Conservation (phyloP, 495 filamentous ascomycete genomes). For the Podospora pseudocomata region DNA sequence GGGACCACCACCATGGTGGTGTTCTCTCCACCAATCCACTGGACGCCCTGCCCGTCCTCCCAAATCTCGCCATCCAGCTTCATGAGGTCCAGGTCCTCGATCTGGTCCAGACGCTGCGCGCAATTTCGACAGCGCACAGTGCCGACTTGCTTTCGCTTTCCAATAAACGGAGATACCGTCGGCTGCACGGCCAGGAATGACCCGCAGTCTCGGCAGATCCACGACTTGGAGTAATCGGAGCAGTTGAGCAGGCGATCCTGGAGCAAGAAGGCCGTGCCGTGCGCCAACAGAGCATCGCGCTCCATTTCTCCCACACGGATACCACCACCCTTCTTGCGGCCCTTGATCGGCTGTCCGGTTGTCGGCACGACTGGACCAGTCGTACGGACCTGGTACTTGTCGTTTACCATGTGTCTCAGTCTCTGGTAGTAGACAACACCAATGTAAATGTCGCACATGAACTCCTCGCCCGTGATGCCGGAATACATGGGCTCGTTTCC, state of each 20-base stretch:
- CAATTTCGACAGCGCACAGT: constrained; percentile 79
- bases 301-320: constrained; percentile 99
- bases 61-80: constrained; percentile 69
- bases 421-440: constrained; percentile 97
- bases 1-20: constrained; percentile 90
- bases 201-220: constrained; percentile 85
- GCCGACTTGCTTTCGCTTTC: constrained; percentile 52
- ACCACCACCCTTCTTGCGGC: constrained; percentile 90
- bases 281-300: constrained; percentile 87
- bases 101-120: constrained; percentile 57
- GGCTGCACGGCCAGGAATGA: constrained; percentile 81
- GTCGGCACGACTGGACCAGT: constrained; percentile 84
- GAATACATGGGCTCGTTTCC: constrained; percentile 98
- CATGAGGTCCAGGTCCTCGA: constrained; percentile 53
- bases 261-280: constrained; percentile 89
- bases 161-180: constrained; percentile 65
- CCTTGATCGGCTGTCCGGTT: constrained; percentile 96
- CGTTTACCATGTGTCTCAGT: constrained; percentile 98
- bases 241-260: constrained; percentile 97
- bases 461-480: constrained; percentile 91
- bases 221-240: constrained; percentile 80
- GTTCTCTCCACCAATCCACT: constrained; percentile 82
- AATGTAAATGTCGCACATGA: constrained; percentile 92
- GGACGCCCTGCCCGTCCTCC: constrained; percentile 82
- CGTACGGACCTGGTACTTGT: constrained; percentile 97